Base-by-base conservation (phyloP, 768 basidiomycete species). In the Suillus ampliporus region DNA sequence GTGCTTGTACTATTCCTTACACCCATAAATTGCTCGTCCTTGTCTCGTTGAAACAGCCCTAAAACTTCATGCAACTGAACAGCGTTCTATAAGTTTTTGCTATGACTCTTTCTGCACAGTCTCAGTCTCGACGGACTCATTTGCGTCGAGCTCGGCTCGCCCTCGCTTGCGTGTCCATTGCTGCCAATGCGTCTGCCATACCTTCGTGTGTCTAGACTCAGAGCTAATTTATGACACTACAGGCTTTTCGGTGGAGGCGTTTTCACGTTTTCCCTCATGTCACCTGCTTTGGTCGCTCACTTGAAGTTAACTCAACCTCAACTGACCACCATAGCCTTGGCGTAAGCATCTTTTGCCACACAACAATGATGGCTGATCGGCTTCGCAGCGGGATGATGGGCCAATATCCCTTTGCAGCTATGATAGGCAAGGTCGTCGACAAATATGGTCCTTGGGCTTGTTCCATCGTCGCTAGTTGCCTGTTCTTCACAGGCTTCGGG, bases 181-280 rank as follows among this genome's bases (percentile, higher is more conserved):
- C 77, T 21, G 77, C 83, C 17, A 91, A 91, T 73, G 88, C 86
- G 89, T 90, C 68, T 43, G 87, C 80, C 46, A 15, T 13, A 53
- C 58, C 53, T 53, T 47, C 15, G n/a, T n/a, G 47, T 17, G 15
- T 41, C 38, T n/a, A 8, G n/a, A 13, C 23, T n/a, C 41, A 21
- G 51, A 46, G 21, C 48, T 28, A 31, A 19, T 37, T 28, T 40
- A n/a, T 35, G 21, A 17, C 17, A 31, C 41, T 58, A 35, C 62
- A 92, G 91, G n/a, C 74, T 92, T 64, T 88, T 82, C 65, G 89
- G 90, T 0, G 91, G 91, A n/a, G 90, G 88, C 37, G 83, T 94
- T 63, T 92, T 91, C 77, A 88, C 84, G 51, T 92, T 94, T 69
- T 90, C 92, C 21, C 79, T 94, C 6, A 76, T 93, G 44, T 86